Percentiles rank a stretch among this genome's conserved stretches.
These are phyloP conservation scores for Alternaria sp. DNA, from an alignment of 2,329 filamentous ascomycete genomes.

Conservation along the genomic window DNA sequence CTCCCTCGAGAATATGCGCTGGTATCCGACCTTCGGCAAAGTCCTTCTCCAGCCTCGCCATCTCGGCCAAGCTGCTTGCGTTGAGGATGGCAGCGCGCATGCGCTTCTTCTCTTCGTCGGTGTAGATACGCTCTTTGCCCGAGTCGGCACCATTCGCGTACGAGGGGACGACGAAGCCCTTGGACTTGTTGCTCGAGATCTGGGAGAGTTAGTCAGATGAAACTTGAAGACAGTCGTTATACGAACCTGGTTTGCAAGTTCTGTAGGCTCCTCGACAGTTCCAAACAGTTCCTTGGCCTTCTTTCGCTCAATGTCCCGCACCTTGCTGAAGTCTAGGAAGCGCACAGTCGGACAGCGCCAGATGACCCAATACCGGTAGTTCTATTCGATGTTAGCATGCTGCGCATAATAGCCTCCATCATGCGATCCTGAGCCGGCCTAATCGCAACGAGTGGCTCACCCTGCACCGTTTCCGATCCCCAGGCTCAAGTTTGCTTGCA, in stretches of 20 bases:
- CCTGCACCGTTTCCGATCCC: neutral
- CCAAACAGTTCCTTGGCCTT: slow-evolving; percentile 84
- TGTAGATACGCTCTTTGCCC: slow-evolving; percentile 71
- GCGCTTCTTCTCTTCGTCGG: slow-evolving; percentile 83
- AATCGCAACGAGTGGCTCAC: neutral
- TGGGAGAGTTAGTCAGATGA: slow-evolving; percentile 34
- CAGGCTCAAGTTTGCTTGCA: slow-evolving; percentile 21
- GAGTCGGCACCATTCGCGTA: slow-evolving; percentile 46
- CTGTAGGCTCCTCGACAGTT: slow-evolving; percentile 75
- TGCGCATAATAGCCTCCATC: neutral
- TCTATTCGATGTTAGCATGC: slow-evolving; percentile 55
- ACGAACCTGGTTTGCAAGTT: slow-evolving; percentile 64
- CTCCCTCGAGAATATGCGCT: slow-evolving; percentile 35
- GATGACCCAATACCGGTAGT: slow-evolving; percentile 91
- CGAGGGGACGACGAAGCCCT: slow-evolving; percentile 68
- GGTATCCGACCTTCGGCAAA: slow-evolving; percentile 88
- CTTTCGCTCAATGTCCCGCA: slow-evolving; percentile 82
- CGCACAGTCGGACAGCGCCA: slow-evolving; percentile 85
- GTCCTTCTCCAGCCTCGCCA: slow-evolving; percentile 88
- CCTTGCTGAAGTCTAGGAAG: slow-evolving; percentile 91
- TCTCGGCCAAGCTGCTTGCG: slow-evolving; percentile 88
- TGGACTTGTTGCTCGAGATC: slow-evolving; percentile 86
- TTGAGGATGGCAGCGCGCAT: slow-evolving; percentile 87
- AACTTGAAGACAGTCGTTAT: neutral
- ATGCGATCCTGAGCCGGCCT: neutral